Base-by-base conservation (phyloP, 495 filamentous ascomycete genomes). In the Podospora conica region DNA sequence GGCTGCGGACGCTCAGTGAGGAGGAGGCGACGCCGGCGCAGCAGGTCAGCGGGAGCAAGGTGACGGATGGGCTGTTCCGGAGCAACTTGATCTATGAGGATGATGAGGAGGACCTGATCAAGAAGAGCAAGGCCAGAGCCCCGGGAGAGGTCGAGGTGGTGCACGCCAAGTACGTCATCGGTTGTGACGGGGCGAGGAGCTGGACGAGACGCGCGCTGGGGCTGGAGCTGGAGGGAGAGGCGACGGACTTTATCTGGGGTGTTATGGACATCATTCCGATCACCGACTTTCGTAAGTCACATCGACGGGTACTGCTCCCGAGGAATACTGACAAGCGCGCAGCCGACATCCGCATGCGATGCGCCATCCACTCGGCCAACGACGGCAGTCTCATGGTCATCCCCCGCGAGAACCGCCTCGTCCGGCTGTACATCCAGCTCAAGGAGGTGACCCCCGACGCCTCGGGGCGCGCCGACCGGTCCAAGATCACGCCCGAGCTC, bases 361-460 rank as follows among this genome's bases (percentile, higher is more conserved):
- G 87, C 65, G 85, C 87, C 15, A 88, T 93, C 60, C 90, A 91
- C 72, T 87, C 86, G 9, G 86, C 86, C 7, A 78, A 78, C 28
- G 81, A 84, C 5, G 89, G 89, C 9, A 87, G 83, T 15, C 77
- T 92, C 25, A 89, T 93, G 79, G 75, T 90, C 1, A 88, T 92
- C 29, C 88, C 90, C 0, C 83, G 90, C 21, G 89, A 91, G 72
- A 86, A 87, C 61, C 83, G 81, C 61, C 74, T 90, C 1, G 85
- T 89, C 8, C 82, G 89, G 21, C 69, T 92, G 4, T 92, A 91
- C 64, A 87, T 90, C 58, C 87, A 90, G 67, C 81, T 91, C 20
- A 87, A 82, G 7, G 80, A 84, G 5, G 82, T 85, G 6, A 75
- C 77, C 3, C 70, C 69, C 21, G 76, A 71, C 53, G 74, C 70